phyloP scores from a whole-genome alignment of 345 rosid species.

The Melaleuca alternifolia region DNA sequence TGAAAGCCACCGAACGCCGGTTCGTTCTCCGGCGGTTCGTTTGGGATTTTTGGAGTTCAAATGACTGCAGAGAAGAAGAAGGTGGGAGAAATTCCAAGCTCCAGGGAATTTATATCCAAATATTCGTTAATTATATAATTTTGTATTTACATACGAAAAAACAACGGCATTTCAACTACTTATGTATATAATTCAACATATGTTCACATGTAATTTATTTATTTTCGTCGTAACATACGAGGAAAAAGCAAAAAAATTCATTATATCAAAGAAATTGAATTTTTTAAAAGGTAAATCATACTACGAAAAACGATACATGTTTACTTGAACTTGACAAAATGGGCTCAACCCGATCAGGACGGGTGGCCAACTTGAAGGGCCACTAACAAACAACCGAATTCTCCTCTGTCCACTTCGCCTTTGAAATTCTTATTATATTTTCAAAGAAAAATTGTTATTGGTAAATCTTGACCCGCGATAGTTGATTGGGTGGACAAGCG shows the following conservation, averaged over 20 bases:
- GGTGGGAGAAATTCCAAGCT: neutral
- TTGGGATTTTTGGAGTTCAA: neutral
- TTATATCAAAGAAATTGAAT: neutral
- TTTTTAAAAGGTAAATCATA: accelerated
- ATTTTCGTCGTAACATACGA: neutral
- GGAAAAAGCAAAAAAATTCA: neutral
- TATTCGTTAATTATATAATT: neutral
- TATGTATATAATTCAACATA: no score
- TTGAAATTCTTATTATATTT: neutral
- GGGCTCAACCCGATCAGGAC: neutral
- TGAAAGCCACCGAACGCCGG: neutral
- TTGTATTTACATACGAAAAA: neutral
- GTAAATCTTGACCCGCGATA: neutral
- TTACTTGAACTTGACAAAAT: neutral
- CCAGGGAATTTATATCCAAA: neutral
- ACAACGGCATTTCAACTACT: neutral
- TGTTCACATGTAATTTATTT: neutral
- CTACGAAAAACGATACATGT: accelerated
- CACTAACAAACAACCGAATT: neutral
- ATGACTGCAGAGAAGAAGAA: neutral
- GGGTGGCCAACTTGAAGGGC: neutral
- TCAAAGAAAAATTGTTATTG: neutral
- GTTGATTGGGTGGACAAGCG: neutral
- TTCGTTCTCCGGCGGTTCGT: neutral
- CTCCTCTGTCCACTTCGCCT: neutral